phyloP scores from a whole-genome alignment of 768 basidiomycete species.

The Flagelloscypha sp. region DNA sequence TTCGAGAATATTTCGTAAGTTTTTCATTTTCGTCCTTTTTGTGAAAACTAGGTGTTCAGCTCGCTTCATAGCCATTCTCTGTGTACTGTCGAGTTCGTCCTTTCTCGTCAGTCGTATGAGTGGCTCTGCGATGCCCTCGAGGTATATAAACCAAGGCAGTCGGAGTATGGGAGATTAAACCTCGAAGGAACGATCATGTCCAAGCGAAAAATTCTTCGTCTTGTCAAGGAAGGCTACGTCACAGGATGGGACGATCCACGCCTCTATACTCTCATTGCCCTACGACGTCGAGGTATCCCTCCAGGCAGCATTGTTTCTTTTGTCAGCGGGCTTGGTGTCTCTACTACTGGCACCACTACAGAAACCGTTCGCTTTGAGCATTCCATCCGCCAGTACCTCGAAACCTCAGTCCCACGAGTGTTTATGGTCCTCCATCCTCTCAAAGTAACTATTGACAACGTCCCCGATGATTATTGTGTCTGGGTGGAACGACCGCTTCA shows the following conservation, averaged over 20 bases:
- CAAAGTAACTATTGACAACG: slow-evolving; percentile 86
- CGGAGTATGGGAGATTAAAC: slow-evolving; percentile 90
- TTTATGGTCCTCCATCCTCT: slow-evolving; percentile 88
- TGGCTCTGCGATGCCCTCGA: slow-evolving; percentile 98
- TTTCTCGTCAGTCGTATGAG: slow-evolving; percentile 94
- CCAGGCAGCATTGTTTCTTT: slow-evolving; percentile 92
- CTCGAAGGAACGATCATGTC: slow-evolving; percentile 94
- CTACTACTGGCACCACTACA: slow-evolving; percentile 75
- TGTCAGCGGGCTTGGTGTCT: slow-evolving; percentile 91
- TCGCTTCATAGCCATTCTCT: slow-evolving; percentile 70
- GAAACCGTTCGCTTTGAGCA: slow-evolving; percentile 88
- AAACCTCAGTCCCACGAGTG: slow-evolving; percentile 78
- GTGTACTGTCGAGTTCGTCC: slow-evolving; percentile 93
- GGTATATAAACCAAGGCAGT: slow-evolving; percentile 95
- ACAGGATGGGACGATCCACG: slow-evolving; percentile 96
- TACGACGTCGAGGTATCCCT: slow-evolving; percentile 92
- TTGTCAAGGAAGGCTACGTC: slow-evolving; percentile 82
- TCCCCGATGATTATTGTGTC: slow-evolving; percentile 75
- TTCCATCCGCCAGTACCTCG: slow-evolving; percentile 79
- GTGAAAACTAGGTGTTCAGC: slow-evolving; percentile 4
- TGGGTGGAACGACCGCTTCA: slow-evolving; percentile 89
- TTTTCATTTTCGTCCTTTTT: slow-evolving; percentile 1
- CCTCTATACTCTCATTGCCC: slow-evolving; percentile 91
- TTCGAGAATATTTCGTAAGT: slow-evolving; percentile 98
- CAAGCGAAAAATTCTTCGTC: slow-evolving; percentile 86